Evolutionary conservation across 179 eudicot species (phyloP), one percentile per base, ranked within the genome.

Genomic region (Nepenthes alata): DNA sequence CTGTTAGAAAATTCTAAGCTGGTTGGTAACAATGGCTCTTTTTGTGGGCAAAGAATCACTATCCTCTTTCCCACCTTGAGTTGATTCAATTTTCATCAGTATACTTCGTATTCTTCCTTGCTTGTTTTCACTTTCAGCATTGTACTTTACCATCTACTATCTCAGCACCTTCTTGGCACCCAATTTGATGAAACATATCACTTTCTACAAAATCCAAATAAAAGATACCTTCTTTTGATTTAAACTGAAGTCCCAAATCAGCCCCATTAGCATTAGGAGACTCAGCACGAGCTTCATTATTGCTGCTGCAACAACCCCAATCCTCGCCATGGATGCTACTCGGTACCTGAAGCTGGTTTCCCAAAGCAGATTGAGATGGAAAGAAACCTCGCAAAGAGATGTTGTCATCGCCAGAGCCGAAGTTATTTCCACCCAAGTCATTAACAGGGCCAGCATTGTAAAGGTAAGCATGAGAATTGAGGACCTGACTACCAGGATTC

Each of bases 181-280:
- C 25, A 25, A 25, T 25, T 25, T 25, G 25, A 25, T 25, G 25
- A 25, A 25, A 25, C 25, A 25, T 7, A 41, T 0, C 45, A 41
- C 45, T 41, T 4, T 7, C 55, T 16, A 1, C 9, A 56, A 49
- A 35, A 37, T 35, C 55, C 39, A 35, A 55, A 48, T 56, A 16
- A 25, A 25, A 59, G 35, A 67, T 14, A 41, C 38, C 44, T 75
- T 79, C 82, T 72, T 67, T 73, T 48, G 72, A 55, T 59, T 56
- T 60, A 59, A 49, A 54, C 34, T 69, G 69, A 37, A 51, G 61
- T 56, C 37, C 65, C 48, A 70, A 11, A 64, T 69, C 74, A 61
- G 47, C 37, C 59, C 35, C 62, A 50, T 54, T 51, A 68, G 62
- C 71, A 62, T 38, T 15, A 2, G 65, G 66, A 69, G 79, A 15